Percentiles rank a stretch among this genome's conserved stretches.
Conservation (phyloP, 164 flowering plant genomes). For the Malania oleifera region DNA sequence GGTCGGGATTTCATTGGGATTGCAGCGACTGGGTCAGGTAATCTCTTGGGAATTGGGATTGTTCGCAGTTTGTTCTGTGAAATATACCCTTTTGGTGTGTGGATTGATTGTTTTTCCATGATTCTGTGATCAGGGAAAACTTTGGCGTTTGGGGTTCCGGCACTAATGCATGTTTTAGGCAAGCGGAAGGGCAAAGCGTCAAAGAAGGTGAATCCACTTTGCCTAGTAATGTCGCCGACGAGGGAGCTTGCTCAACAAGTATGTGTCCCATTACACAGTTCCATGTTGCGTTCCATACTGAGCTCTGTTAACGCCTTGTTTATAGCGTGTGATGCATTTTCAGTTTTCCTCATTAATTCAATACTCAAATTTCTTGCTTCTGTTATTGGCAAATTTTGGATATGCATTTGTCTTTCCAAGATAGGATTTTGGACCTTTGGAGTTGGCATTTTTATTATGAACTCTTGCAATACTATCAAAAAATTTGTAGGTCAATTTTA, state of each 20-base stretch:
- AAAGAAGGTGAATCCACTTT: constrained; percentile 51
- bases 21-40: constrained; percentile 1
- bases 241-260: constrained; percentile 98
- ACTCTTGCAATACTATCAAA: too few relatives aligned
- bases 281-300: background rate
- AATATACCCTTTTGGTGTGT: background rate
- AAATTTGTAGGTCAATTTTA: too few relatives aligned
- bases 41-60: background rate
- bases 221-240: constrained; percentile 92
- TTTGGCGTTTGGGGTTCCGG: constrained; percentile 91
- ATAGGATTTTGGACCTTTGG: too few relatives aligned
- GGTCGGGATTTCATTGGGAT: constrained; percentile 6
- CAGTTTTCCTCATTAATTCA: too few relatives aligned
- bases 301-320: too few relatives aligned
- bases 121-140: constrained; percentile 66
- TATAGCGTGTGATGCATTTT: too few relatives aligned
- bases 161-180: constrained; percentile 67
- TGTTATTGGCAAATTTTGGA: too few relatives aligned
- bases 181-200: constrained; percentile 41
- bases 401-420: too few relatives aligned
- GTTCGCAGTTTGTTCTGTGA: background rate
- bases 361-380: too few relatives aligned
- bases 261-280: constrained; percentile 13
- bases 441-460: too few relatives aligned
- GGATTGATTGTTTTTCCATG: background rate